Conservation (phyloP, 23 red algal genomes). For the Gracilariopsis chorda region DNA sequence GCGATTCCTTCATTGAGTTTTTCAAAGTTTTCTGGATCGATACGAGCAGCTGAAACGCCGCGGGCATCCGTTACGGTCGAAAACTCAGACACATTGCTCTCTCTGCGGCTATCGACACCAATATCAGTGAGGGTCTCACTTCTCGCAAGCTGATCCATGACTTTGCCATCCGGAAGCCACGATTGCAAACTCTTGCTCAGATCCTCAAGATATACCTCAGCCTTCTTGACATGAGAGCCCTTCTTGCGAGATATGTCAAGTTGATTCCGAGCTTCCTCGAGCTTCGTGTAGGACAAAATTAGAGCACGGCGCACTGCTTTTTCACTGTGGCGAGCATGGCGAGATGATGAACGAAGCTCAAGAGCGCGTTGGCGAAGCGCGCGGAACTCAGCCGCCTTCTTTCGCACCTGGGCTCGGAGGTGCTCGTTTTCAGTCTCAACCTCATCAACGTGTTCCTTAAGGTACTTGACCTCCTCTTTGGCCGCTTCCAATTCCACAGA, state of each 20-base stretch:
- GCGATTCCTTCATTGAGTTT: conserved; percentile 24
- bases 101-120: neutral
- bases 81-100: neutral
- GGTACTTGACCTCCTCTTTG: conserved; percentile 49
- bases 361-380: conserved; percentile 25
- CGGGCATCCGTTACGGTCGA: neutral
- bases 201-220: conserved; percentile 42
- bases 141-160: neutral
- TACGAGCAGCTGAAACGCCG: neutral
- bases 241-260: conserved; percentile 60
- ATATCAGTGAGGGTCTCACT: neutral
- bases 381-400: conserved; percentile 47
- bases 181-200: conserved; percentile 37
- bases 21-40: neutral
- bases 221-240: conserved; percentile 58
- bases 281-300: conserved; percentile 12
- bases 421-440: conserved; percentile 67
- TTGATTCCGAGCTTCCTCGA: conserved; percentile 50
- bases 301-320: conserved; percentile 28
- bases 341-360: conserved; percentile 5
- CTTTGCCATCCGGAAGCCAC: neutral
- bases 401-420: conserved; percentile 32
- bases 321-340: conserved; percentile 29
- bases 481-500: conserved; percentile 42
- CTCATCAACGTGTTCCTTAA: conserved; percentile 61